Evolutionary conservation across 2,329 filamentous ascomycete genomes (phyloP), one percentile per base, ranked within the genome.

Genomic region (Xylaria sp.): DNA sequence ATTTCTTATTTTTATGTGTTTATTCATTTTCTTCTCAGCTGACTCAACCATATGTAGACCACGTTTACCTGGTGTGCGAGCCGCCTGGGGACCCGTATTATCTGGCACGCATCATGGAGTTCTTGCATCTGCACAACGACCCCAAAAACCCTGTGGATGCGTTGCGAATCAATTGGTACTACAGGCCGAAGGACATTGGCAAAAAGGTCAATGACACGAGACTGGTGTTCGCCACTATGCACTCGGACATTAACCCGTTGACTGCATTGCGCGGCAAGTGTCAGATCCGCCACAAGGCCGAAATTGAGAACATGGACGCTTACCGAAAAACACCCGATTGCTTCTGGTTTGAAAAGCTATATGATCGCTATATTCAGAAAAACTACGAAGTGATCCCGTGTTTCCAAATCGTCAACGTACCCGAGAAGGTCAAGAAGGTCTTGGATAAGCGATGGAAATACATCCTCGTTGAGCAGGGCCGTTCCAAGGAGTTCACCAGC

Each of bases 61-160:
- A 97, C 77, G 91, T 96, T 63, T 99, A 97, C 78, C 85, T 97
- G 59, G 89, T 99, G 60, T 97, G 92, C 75, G 94, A 99, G 74
- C 94, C 94, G 46, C 94, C 94, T 16, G 94, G 94, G 48, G 94
- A 99, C 75, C 94, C 94, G 50, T 99, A 99, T 76, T 99, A 99
- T 72, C 79, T 99, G 61, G 94, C 90, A 60, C 90, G 94, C 65
- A 94, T 99, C 72, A 99, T 99, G 94, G 93, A 99, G 72, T 97
- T 97, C 71, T 78, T 97, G 65, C 91, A 96, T 68, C 77, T 82
- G 67, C 86, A 92, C 66, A 91, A 93, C 68, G 84, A 92, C 71
- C 75, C 79, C 34, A 81, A 79, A 50, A 84, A 86, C 54, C 87
- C 89, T 1, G 86, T 99, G 60, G 93, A 97, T 69, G 86, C 91